Evolutionary conservation across 768 basidiomycete species (phyloP).

Genomic region (Rhodotorula paludigena): DNA sequence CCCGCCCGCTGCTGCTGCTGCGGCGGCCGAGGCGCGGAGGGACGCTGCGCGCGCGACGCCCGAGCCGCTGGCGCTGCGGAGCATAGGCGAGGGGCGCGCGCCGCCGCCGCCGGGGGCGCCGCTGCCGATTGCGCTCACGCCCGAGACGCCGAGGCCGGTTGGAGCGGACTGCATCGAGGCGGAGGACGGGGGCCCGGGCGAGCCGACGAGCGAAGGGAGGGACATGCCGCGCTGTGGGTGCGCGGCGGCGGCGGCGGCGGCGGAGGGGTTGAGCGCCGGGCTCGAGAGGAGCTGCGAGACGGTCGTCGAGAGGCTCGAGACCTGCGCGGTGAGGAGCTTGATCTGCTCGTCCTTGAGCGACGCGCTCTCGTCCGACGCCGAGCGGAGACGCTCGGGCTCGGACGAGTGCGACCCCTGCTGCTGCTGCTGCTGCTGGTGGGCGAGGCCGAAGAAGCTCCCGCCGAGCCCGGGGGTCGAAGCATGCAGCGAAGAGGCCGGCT

Average conservation of each 20-base stretch:
- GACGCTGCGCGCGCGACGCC: conserved; percentile 21
- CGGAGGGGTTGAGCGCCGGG: too few species aligned
- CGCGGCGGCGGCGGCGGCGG: not conserved
- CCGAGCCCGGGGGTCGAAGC: not conserved
- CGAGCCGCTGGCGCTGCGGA: conserved; percentile 8
- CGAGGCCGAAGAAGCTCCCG: conserved; percentile 46
- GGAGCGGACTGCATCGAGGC: too few species aligned
- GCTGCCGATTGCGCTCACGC: too few species aligned
- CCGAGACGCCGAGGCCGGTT: conserved; percentile 22
- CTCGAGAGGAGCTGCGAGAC: conserved; percentile 73
- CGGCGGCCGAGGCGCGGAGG: not conserved
- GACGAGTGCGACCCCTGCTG: conserved; percentile 13
- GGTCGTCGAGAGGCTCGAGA: conserved; percentile 73
- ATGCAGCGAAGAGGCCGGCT: conserved; percentile 1
- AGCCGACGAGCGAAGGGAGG: conserved; percentile 12
- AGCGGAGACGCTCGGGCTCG: conserved; percentile 41
- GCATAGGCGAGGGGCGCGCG: not conserved
- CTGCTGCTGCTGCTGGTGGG: conserved; percentile 32
- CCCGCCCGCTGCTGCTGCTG: not conserved
- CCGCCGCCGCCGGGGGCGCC: not conserved
- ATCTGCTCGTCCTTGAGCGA: conserved; percentile 51
- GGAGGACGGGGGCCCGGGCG: too few species aligned
- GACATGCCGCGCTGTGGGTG: conserved; percentile 20
- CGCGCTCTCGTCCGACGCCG: conserved; percentile 29
- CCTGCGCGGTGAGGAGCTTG: conserved; percentile 64